Evolutionary conservation across 2,329 filamentous ascomycete species (phyloP), one percentile per base, ranked within the genome.

Genomic region (Mycosphaerelloides madeirae): DNA sequence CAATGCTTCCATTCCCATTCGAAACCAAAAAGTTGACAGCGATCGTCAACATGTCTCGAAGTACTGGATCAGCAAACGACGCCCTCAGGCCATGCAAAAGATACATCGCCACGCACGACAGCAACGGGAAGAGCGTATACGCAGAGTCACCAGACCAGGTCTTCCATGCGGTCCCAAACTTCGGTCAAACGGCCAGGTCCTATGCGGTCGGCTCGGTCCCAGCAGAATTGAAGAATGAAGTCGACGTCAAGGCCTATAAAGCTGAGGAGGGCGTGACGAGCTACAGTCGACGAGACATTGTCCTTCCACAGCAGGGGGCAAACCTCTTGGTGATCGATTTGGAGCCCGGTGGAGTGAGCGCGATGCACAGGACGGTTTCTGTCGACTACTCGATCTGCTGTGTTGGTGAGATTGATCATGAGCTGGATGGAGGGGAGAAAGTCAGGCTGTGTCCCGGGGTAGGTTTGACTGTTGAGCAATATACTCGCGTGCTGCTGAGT

Each of bases 21-120:
- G n/a, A n/a, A n/a, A n/a, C n/a, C n/a, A n/a, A n/a, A n/a, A n/a
- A n/a, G n/a, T n/a, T n/a, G n/a, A n/a, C n/a, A n/a, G n/a, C n/a
- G n/a, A 1, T 36, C 33, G n/a, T 14, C 18, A 40, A 11, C 14
- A 49, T 49, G 47, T 36, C 47, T 22, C 14, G 32, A 22, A 40
- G 41, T 35, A 38, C 22, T 22, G 48, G 49, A 12, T 44, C 47
- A 3, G 47, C 38, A 13, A 31, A 33, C 28, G 22, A 41, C 18
- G 48, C 44, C 11, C 50, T 57, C 18, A 35, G 33, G 8, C 48
- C 50, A 14, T 52, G 48, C 50, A 54, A 55, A 42, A 39, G 54
- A 25, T 54, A 55, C 50, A 57, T 57, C 40, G 41, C 52, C 9
- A 57, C 50, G 15, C 54, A 54, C 44, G 44, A 55, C 37, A 40